Evolutionary conservation across 2,329 filamentous ascomycete species (phyloP).

Genomic region (Microcyclospora pomicola): DNA sequence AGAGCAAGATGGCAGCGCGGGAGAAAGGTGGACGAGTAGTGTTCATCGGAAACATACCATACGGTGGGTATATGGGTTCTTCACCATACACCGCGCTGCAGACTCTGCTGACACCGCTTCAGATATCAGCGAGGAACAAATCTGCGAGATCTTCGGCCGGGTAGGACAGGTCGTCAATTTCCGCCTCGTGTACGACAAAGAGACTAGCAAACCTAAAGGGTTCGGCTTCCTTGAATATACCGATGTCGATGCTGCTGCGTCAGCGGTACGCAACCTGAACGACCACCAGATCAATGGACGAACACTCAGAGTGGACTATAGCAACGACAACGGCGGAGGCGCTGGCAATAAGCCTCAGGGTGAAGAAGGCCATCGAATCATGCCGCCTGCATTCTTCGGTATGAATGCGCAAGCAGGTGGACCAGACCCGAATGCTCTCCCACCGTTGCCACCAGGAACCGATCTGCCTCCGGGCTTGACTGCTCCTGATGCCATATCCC

Average conservation of each 20-base stretch:
- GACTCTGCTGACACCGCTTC: constrained; percentile 2
- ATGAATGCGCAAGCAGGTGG: constrained; percentile 18
- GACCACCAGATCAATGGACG: constrained; percentile 91
- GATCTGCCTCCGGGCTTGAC: constrained; percentile 72
- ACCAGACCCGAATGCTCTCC: constrained; percentile 43
- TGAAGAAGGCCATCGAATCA: constrained; percentile 9
- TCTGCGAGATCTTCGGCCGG: constrained; percentile 81
- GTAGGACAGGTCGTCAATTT: constrained; percentile 87
- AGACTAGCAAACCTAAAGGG: constrained; percentile 86
- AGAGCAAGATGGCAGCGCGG: constrained; percentile 19
- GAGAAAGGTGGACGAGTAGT: constrained; percentile 67
- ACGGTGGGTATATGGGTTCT: constrained; percentile 38
- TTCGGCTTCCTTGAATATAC: constrained; percentile 96
- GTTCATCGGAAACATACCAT: constrained; percentile 78
- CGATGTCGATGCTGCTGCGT: constrained; percentile 81
- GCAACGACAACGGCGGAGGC: constrained; percentile 74
- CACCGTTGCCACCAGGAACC: constrained; percentile 69
- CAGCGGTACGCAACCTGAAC: constrained; percentile 88
- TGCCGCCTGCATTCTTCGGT: constrained; percentile 33
- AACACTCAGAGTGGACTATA: constrained; percentile 89
- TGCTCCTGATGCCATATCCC: constrained; percentile 81
- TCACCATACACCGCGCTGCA: background rate
- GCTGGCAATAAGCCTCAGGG: constrained; percentile 8
- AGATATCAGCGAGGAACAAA: constrained; percentile 94
- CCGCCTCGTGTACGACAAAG: constrained; percentile 85